Evolutionary conservation across 2,329 filamentous ascomycete genomes (phyloP).

Genomic region (Didymella pomorum): DNA sequence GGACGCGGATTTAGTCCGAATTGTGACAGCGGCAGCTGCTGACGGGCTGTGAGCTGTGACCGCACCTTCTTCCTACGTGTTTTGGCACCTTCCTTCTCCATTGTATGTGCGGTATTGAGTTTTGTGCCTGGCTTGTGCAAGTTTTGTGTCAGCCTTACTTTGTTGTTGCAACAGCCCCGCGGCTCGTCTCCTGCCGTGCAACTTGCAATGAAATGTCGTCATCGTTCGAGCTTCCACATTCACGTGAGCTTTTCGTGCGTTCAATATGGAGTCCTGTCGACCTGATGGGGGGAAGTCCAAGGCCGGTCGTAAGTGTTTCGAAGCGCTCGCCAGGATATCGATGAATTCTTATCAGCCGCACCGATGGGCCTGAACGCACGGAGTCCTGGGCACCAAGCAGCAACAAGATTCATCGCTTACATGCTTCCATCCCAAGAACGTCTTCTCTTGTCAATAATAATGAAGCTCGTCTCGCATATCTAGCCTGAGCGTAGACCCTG

Average conservation of each 20-base stretch:
- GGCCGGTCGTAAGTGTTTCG: neutral
- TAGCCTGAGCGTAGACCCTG: slow-evolving; percentile 2
- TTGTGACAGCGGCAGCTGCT: neutral
- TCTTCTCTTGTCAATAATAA: neutral
- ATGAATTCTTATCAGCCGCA: neutral
- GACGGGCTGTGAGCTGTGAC: neutral
- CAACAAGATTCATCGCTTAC: neutral
- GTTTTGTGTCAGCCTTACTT: neutral
- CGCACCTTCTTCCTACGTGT: neutral
- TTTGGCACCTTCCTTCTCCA: neutral
- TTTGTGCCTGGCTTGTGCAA: neutral
- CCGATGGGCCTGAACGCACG: no score
- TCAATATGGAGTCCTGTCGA: no score
- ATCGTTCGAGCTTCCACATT: neutral
- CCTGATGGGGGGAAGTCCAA: neutral
- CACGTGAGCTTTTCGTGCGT: neutral
- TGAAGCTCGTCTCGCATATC: neutral
- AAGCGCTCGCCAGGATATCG: neutral
- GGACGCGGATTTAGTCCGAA: slow-evolving; percentile 2
- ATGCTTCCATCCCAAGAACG: neutral
- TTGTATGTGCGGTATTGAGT: no score
- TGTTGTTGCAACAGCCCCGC: neutral
- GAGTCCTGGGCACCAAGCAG: neutral
- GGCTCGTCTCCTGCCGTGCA: neutral
- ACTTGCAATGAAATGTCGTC: neutral